These are phyloP conservation scores for Beverwykella pulmonaria DNA, from an alignment of 495 filamentous ascomycete species.

Conservation along the genomic window DNA sequence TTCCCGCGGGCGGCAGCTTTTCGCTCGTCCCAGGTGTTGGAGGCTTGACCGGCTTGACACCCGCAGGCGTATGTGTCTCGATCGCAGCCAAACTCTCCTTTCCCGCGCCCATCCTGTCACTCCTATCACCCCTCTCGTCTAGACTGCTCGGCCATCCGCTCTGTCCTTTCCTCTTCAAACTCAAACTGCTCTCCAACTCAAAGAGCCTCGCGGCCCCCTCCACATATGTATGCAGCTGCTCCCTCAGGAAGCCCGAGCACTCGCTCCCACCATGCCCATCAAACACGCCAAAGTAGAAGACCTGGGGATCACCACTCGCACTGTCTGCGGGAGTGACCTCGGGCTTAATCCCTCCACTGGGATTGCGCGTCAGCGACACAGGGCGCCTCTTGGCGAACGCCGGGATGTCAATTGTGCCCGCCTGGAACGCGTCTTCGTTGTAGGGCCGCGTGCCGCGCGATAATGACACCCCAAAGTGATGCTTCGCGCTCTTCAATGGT, in stretches of 20 bases:
- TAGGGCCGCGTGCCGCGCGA: slow-evolving; percentile 79
- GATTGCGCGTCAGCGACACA: slow-evolving; percentile 60
- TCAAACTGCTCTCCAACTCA: slow-evolving; percentile 71
- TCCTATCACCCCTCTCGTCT: slow-evolving; percentile 17
- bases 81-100: slow-evolving; percentile 45
- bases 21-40: slow-evolving; percentile 39
- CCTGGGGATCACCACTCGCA: slow-evolving; percentile 83
- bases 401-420: slow-evolving; percentile 87
- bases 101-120: slow-evolving; percentile 38
- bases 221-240: slow-evolving; percentile 84
- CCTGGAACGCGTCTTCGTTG: slow-evolving; percentile 95
- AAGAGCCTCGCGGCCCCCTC: slow-evolving; percentile 77
- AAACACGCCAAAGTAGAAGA: slow-evolving; percentile 96
- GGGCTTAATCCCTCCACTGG: slow-evolving; percentile 42
- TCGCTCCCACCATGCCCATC: slow-evolving; percentile 93
- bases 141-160: slow-evolving; percentile 29
- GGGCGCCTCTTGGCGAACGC: slow-evolving; percentile 85
- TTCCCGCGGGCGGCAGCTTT: slow-evolving; percentile 38
- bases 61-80: slow-evolving; percentile 43
- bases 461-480: slow-evolving; percentile 83
- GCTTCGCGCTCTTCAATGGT: slow-evolving; percentile 87
- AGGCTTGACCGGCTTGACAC: slow-evolving; percentile 41
- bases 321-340: slow-evolving; percentile 68
- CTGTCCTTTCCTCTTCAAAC: slow-evolving; percentile 52
- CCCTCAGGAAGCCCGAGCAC: slow-evolving; percentile 82